Evolutionary conservation across 2,329 filamentous ascomycete species (phyloP).

Genomic region (Fusarium sp.): DNA sequence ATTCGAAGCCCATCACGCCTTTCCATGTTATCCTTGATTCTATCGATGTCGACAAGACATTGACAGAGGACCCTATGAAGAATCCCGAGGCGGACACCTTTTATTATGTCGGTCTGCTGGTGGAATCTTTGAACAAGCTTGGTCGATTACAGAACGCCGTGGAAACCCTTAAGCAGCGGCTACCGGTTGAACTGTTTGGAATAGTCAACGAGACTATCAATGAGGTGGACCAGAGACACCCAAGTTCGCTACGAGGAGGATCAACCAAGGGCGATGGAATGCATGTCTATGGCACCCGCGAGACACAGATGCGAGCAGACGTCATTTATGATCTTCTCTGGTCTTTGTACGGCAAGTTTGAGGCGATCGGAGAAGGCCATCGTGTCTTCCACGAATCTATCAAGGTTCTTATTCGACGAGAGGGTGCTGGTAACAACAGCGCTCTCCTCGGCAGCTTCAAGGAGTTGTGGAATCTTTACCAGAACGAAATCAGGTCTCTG

Average conservation of each 20-base stretch:
- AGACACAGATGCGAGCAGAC: slow-evolving; percentile 82
- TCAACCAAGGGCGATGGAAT: slow-evolving; percentile 66
- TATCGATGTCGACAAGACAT: slow-evolving; percentile 69
- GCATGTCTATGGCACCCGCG: slow-evolving; percentile 73
- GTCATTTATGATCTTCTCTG: slow-evolving; percentile 92
- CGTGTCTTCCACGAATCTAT: slow-evolving; percentile 94
- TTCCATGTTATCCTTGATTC: slow-evolving; percentile 71
- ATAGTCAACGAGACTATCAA: slow-evolving; percentile 96
- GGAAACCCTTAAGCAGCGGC: slow-evolving; percentile 89
- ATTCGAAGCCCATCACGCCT: slow-evolving; percentile 60
- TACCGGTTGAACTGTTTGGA: slow-evolving; percentile 92
- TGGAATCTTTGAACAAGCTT: slow-evolving; percentile 92
- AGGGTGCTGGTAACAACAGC: slow-evolving; percentile 74
- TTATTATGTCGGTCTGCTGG: slow-evolving; percentile 87
- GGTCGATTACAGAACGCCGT: slow-evolving; percentile 87
- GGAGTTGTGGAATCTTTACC: slow-evolving; percentile 96
- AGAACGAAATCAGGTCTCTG: slow-evolving; percentile 95
- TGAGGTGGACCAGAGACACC: slow-evolving; percentile 92
- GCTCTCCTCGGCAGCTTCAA: slow-evolving; percentile 89
- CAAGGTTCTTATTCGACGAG: slow-evolving; percentile 84
- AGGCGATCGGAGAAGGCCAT: slow-evolving; percentile 95
- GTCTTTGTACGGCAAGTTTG: slow-evolving; percentile 95
- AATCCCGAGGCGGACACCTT: slow-evolving; percentile 98
- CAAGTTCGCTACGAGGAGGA: slow-evolving; percentile 77
- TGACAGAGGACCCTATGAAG: slow-evolving; percentile 88